Conservation (phyloP, 2,329 filamentous ascomycete species). For the Hypoxylon sp. region DNA sequence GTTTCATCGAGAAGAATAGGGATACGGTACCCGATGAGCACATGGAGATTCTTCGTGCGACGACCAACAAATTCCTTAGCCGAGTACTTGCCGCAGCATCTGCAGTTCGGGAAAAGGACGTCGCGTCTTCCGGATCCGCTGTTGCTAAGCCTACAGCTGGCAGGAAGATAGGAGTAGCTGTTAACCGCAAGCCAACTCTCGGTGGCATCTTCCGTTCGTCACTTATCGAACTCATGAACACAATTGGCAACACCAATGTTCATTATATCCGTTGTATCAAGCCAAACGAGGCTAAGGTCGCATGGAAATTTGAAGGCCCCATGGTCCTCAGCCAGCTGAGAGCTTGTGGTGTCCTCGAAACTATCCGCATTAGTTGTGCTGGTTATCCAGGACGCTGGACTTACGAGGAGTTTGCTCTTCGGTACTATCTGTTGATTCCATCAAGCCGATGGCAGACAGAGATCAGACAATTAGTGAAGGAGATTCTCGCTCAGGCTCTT, state of each 20-base stretch:
- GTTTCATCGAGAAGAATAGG: conserved; percentile 99
- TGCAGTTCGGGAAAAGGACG: conserved; percentile 90
- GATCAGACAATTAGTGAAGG: conserved; percentile 93
- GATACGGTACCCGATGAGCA: conserved; percentile 99
- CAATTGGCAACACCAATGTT: conserved; percentile 97
- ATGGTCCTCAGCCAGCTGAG: conserved; percentile 98
- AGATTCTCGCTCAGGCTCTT: conserved; percentile 89
- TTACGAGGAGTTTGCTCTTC: conserved; percentile 96
- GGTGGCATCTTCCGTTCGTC: conserved; percentile 99
- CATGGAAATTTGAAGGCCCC: conserved; percentile 98
- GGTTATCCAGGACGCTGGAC: conserved; percentile 99
- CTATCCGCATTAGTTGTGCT: conserved; percentile 95
- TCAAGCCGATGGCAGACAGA: conserved; percentile 93
- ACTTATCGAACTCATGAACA: conserved; percentile 96
- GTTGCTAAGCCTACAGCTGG: conserved; percentile 86
- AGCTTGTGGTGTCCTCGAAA: conserved; percentile 98
- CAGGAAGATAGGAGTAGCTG: conserved; percentile 90
- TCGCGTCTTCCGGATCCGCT: conserved; percentile 73
- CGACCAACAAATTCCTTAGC: conserved; percentile 86
- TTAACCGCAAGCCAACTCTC: conserved; percentile 95
- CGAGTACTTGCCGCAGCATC: conserved; percentile 89
- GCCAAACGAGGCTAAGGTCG: conserved; percentile 95
- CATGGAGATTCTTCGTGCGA: conserved; percentile 89
- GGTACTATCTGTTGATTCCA: conserved; percentile 98
- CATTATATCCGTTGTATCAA: conserved; percentile 99